phyloP scores from a whole-genome alignment of 2,329 filamentous ascomycete genomes.

The Zasmidium citrigriseum region DNA sequence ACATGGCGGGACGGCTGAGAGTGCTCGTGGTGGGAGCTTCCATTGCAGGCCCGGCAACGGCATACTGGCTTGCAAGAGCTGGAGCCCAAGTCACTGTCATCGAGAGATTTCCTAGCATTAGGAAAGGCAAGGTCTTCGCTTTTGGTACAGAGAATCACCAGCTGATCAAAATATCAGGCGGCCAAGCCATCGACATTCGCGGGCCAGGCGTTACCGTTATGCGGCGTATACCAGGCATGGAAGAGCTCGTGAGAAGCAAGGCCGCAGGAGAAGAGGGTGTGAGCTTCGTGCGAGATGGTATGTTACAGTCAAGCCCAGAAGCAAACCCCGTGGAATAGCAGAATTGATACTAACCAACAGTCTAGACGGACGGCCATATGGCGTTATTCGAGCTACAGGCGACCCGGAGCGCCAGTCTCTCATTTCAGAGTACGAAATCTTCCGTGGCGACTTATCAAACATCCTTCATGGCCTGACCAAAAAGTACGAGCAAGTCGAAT shows the following conservation, averaged over 20 bases:
- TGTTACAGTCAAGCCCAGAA: too few relatives aligned
- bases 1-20: neutral
- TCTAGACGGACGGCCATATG: conserved; percentile 30
- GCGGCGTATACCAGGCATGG: conserved; percentile 36
- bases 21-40: conserved; percentile 29
- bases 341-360: too few relatives aligned
- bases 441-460: conserved; percentile 36
- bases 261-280: conserved; percentile 32
- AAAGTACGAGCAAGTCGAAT: conserved; percentile 38
- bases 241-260: conserved; percentile 32
- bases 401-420: conserved; percentile 37
- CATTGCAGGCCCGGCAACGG: conserved; percentile 26
- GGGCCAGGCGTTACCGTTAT: conserved; percentile 38
- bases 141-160: neutral
- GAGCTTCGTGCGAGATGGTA: conserved; percentile 25
- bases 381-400: conserved; percentile 34
- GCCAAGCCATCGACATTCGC: conserved; percentile 40
- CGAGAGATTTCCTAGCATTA: conserved; percentile 35
- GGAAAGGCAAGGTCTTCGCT: conserved; percentile 20
- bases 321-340: too few relatives aligned
- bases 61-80: conserved; percentile 27
- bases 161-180: conserved; percentile 12
- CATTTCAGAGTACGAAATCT: conserved; percentile 41
- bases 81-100: conserved; percentile 26
- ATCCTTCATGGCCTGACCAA: conserved; percentile 41